Evolutionary conservation across 2,329 filamentous ascomycete genomes (phyloP).

Genomic region (Alternaria postmessia): DNA sequence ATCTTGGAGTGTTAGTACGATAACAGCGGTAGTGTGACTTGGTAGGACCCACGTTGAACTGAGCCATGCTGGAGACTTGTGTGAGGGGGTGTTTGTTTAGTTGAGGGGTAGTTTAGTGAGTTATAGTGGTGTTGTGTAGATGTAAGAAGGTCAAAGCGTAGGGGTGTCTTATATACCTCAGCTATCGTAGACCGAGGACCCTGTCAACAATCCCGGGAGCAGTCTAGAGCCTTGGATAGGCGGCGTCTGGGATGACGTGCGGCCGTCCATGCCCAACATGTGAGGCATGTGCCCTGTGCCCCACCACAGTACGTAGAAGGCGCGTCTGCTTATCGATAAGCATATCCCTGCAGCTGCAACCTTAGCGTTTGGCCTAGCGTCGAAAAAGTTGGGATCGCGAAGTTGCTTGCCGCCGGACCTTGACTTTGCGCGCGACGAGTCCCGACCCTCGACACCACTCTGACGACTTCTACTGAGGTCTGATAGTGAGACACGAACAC

Average conservation of each 20-base stretch:
- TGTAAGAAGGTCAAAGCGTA: slow-evolving; percentile 23
- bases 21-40: neutral
- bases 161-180: slow-evolving; percentile 35
- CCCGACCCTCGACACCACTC: neutral
- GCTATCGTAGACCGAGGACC: slow-evolving; percentile 10
- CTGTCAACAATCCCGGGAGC: slow-evolving; percentile 5
- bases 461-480: neutral
- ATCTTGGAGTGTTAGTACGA: slow-evolving; percentile 63
- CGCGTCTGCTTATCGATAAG: slow-evolving; percentile 45
- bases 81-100: neutral
- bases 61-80: slow-evolving; percentile 20
- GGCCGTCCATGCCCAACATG: slow-evolving; percentile 18
- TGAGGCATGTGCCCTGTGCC: slow-evolving; percentile 19
- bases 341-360: slow-evolving; percentile 29
- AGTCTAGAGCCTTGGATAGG: slow-evolving; percentile 38
- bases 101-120: neutral
- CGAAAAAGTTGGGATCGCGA: slow-evolving; percentile 35
- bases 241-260: slow-evolving; percentile 33
- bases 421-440: slow-evolving; percentile 15
- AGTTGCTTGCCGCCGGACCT: slow-evolving; percentile 15
- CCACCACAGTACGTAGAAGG: slow-evolving; percentile 18
- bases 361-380: slow-evolving; percentile 42
- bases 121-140: slow-evolving; percentile 14
- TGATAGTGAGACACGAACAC: neutral
- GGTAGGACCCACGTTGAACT: slow-evolving; percentile 24